Evolutionary conservation across 257 asterid genomes (phyloP), one percentile per base, ranked within the genome.

Genomic region (Vinca minor): DNA sequence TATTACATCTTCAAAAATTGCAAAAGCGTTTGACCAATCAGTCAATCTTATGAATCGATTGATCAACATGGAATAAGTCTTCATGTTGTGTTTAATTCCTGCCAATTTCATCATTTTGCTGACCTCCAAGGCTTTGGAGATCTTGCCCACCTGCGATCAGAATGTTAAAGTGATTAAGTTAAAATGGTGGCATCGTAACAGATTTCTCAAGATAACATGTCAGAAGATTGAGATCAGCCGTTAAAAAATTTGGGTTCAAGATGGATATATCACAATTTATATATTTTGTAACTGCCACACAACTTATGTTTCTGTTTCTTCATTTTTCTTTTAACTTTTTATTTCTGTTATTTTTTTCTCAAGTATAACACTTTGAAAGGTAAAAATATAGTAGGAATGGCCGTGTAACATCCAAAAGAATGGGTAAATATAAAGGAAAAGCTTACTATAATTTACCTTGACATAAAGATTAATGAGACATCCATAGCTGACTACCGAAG

Each of bases 11-110:
- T 93, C 99, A 59, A 87, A 89, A 63, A 93, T 71, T 50, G 99
- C 89, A 71, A 93, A 93, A 45, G 95, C 97, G 73, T 93, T 93
- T n/a, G 94, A 93, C 96, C 95, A 93, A 75, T 93, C 97, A 70
- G 85, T 82, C 79, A 93, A 64, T 63, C 77, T 79, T 56, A 83
- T 84, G 74, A 93, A 93, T 63, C 99, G 97, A 23, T 85, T 93
- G 63, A 93, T 85, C 86, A 89, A 73, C 99, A 93, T 93, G 65
- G 97, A 93, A 67, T 93, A 93, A 5, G 97, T 93, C 82, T 89
- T 93, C 86, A 93, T 74, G 81, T 93, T 93, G 76, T 89, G 97
- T 62, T 76, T 77, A 68, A 87, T 80, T 68, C 95, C 91, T 3
- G 84, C 85, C 74, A 20, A 63, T 80, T 82, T 89, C 97, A 93